Percentiles rank a stretch among this genome's conserved stretches.
Conservation (phyloP, 495 filamentous ascomycete species). For the Penicillium odoratum region DNA sequence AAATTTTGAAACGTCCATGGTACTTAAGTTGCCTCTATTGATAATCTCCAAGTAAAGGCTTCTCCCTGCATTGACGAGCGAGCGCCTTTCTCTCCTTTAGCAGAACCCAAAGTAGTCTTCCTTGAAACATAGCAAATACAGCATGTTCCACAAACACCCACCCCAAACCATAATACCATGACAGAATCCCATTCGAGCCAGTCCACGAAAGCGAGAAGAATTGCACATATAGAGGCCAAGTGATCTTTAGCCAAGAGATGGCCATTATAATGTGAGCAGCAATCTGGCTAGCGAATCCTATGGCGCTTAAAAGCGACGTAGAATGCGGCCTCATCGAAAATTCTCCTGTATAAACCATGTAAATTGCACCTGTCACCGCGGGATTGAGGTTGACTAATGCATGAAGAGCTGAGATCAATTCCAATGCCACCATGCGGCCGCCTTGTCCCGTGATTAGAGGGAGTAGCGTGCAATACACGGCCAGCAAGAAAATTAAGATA, state of each 20-base stretch:
- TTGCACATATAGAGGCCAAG: too few species aligned
- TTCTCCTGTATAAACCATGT: not conserved
- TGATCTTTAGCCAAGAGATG: not conserved
- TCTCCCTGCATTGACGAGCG: not conserved
- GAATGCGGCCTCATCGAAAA: not conserved
- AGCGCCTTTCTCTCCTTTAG: not conserved
- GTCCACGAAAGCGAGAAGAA: too few species aligned
- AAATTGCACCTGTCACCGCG: not conserved
- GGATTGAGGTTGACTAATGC: too few species aligned
- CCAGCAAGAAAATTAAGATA: too few species aligned
- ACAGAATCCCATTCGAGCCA: too few species aligned
- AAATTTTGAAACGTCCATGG: too few species aligned
- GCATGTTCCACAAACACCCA: not conserved
- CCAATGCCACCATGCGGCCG: too few species aligned
- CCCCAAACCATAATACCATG: too few species aligned
- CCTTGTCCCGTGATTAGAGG: too few species aligned
- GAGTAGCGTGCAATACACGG: too few species aligned
- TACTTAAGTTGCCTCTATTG: too few species aligned
- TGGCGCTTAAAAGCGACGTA: not conserved
- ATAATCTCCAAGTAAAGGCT: not conserved
- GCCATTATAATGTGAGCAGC: not conserved
- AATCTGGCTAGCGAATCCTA: not conserved
- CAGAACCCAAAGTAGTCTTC: not conserved
- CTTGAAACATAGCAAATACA: not conserved
- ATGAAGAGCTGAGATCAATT: too few species aligned